These are phyloP conservation scores for Pestalotiopsis sp. DNA, from an alignment of 2,329 filamentous ascomycete species.

Conservation along the genomic window DNA sequence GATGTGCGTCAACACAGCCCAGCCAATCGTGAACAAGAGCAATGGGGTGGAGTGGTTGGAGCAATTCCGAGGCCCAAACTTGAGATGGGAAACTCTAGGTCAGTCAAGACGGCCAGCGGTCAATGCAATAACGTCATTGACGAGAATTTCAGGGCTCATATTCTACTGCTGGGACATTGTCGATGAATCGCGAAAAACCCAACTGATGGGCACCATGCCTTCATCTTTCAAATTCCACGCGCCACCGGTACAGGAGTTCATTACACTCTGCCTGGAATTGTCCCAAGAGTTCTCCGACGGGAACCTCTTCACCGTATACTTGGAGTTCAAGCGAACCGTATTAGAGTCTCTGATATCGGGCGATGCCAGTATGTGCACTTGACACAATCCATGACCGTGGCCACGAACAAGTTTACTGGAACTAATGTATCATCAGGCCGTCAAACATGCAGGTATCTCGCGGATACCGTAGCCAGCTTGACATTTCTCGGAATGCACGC, in stretches of 20 bases:
- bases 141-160: not conserved
- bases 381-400: not conserved
- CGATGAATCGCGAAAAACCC: not conserved
- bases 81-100: conserved; percentile 13
- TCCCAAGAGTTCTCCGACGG: conserved; percentile 29
- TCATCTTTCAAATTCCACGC: conserved; percentile 14
- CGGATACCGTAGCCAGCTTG: conserved; percentile 26
- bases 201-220: not conserved
- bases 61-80: conserved; percentile 8
- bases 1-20: conserved; percentile 8
- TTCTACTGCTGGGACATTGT: conserved; percentile 25
- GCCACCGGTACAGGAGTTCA: conserved; percentile 20
- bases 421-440: not conserved
- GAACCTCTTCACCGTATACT: conserved; percentile 26
- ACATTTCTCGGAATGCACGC: conserved; percentile 55
- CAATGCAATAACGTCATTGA: not conserved
- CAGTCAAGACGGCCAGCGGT: not conserved
- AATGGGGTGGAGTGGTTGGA: conserved; percentile 4
- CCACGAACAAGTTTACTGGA: not conserved
- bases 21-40: not conserved
- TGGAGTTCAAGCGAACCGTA: conserved; percentile 21
- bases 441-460: conserved; percentile 27
- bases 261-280: conserved; percentile 27
- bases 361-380: conserved; percentile 26
- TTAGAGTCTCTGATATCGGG: conserved; percentile 24